Evolutionary conservation across 2,329 filamentous ascomycete species (phyloP).

Genomic region (Neopestalotiopsis rosae): DNA sequence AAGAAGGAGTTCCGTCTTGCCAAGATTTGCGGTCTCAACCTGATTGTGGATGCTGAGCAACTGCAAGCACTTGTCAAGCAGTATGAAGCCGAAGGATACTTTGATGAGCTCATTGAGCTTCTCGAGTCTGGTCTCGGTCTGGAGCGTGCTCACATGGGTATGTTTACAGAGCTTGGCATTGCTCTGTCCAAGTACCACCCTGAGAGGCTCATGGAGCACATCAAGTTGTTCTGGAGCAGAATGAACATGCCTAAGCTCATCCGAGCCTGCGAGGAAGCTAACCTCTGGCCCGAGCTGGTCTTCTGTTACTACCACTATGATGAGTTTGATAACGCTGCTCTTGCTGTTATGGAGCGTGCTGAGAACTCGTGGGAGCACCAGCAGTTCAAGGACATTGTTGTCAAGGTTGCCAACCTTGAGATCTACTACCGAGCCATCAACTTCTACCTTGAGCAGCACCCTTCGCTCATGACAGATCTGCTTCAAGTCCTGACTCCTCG

Average conservation of each 20-base stretch:
- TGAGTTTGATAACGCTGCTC: constrained; percentile 94
- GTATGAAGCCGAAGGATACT: constrained; percentile 96
- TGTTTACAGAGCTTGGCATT: constrained; percentile 94
- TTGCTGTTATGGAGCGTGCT: constrained; percentile 97
- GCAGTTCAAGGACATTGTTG: constrained; percentile 97
- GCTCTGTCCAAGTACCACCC: constrained; percentile 94
- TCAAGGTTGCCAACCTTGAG: constrained; percentile 98
- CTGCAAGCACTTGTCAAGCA: constrained; percentile 91
- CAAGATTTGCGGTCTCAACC: constrained; percentile 97
- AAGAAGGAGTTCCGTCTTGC: constrained; percentile 99
- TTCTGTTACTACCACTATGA: constrained; percentile 99
- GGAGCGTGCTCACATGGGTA: constrained; percentile 92
- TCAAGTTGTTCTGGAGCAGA: constrained; percentile 97
- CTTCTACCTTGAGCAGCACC: constrained; percentile 98
- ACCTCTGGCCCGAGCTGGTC: constrained; percentile 95
- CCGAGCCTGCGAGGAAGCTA: constrained; percentile 88
- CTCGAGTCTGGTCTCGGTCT: constrained; percentile 94
- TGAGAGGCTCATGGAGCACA: constrained; percentile 95
- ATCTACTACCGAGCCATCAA: constrained; percentile 98
- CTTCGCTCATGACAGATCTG: constrained; percentile 92
- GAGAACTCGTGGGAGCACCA: constrained; percentile 99
- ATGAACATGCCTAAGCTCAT: constrained; percentile 99
- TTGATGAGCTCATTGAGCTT: constrained; percentile 94
- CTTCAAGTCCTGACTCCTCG: constrained; percentile 89
- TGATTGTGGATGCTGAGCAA: constrained; percentile 97